A percentile compares a stretch with the other conserved stretches of the same genome.
Evolutionary conservation across 441 rosid species (phyloP).

Genomic region (Capsella rubella): DNA sequence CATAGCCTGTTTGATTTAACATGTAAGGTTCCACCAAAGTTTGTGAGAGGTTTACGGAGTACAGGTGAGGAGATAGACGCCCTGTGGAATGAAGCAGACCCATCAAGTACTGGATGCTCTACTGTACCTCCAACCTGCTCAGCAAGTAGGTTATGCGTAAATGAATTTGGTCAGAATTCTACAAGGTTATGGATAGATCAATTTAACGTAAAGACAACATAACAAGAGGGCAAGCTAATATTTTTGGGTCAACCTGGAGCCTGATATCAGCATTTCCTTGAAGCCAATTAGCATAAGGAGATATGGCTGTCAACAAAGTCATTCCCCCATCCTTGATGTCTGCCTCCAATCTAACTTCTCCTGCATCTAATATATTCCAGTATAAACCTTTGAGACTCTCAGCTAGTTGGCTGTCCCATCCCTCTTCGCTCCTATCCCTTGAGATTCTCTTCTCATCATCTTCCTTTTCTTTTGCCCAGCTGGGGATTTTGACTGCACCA

Average conservation of each 20-base stretch:
- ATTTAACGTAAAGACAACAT: slow-evolving; percentile 14
- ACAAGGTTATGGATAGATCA: slow-evolving; percentile 5
- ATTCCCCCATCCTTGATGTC: slow-evolving; percentile 99
- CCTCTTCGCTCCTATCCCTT: slow-evolving; percentile 89
- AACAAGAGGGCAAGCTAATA: slow-evolving; percentile 2
- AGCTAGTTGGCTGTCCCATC: slow-evolving; percentile 89
- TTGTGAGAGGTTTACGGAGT: slow-evolving; percentile 89
- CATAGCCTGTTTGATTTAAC: slow-evolving; percentile 94
- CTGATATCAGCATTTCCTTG: slow-evolving; percentile 96
- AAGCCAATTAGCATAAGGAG: slow-evolving; percentile 96
- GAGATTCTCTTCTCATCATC: slow-evolving; percentile 70
- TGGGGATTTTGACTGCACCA: slow-evolving; percentile 69
- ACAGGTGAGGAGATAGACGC: slow-evolving; percentile 95
- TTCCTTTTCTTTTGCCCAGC: slow-evolving; percentile 81
- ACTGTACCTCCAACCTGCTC: slow-evolving; percentile 97
- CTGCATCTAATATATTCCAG: slow-evolving; percentile 92
- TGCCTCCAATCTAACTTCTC: slow-evolving; percentile 97
- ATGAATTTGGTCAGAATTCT: slow-evolving; percentile 11
- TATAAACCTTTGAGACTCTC: slow-evolving; percentile 88
- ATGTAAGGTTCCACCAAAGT: slow-evolving; percentile 89
- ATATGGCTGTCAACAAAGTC: slow-evolving; percentile 96
- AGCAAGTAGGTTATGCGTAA: slow-evolving; percentile 40
- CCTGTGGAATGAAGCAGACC: slow-evolving; percentile 92
- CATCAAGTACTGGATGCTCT: slow-evolving; percentile 94
- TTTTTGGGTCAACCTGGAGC: slow-evolving; percentile 72